These are phyloP conservation scores for Eutrema salsugineum DNA, from an alignment of 441 rosid genomes.

Conservation along the genomic window DNA sequence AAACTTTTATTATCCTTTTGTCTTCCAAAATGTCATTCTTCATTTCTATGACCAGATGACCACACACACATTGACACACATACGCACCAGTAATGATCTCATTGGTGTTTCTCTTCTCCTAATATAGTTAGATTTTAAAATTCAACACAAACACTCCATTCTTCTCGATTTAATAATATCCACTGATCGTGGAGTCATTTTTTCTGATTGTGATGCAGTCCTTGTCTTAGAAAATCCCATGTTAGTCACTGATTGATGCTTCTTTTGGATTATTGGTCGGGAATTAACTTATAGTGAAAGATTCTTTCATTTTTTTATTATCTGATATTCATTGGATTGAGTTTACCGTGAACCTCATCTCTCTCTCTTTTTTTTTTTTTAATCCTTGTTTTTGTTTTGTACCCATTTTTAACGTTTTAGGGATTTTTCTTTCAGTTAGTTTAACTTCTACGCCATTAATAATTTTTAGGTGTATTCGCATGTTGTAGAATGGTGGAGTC, in stretches of 20 bases:
- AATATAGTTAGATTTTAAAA: not conserved
- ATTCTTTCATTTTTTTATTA: not conserved
- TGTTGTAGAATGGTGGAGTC: not conserved
- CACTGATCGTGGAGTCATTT: slow-evolving; percentile 20
- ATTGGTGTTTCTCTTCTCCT: slow-evolving; percentile 2
- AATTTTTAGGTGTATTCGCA: not conserved
- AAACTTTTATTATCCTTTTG: not conserved
- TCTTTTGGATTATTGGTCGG: slow-evolving; percentile 6
- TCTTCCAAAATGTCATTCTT: not conserved
- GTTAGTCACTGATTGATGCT: slow-evolving; percentile 16
- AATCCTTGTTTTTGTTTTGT: slow-evolving; percentile 6
- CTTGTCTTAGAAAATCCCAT: slow-evolving; percentile 22
- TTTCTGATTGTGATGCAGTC: slow-evolving; percentile 16
- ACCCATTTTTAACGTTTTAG: not conserved
- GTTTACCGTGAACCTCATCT: slow-evolving; percentile 12
- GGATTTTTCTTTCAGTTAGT: not conserved
- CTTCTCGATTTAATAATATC: not conserved
- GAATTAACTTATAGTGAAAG: not conserved
- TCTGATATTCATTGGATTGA: not conserved
- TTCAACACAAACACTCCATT: not conserved
- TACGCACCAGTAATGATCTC: slow-evolving; percentile 1
- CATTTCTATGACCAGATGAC: slow-evolving; percentile 8
- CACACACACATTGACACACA: slow-evolving; percentile 4
- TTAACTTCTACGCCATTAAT: not conserved
- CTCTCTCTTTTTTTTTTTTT: not conserved